These are phyloP conservation scores for Aspergillaceae sp. DNA, from an alignment of 2,329 filamentous ascomycete species.

Conservation along the genomic window DNA sequence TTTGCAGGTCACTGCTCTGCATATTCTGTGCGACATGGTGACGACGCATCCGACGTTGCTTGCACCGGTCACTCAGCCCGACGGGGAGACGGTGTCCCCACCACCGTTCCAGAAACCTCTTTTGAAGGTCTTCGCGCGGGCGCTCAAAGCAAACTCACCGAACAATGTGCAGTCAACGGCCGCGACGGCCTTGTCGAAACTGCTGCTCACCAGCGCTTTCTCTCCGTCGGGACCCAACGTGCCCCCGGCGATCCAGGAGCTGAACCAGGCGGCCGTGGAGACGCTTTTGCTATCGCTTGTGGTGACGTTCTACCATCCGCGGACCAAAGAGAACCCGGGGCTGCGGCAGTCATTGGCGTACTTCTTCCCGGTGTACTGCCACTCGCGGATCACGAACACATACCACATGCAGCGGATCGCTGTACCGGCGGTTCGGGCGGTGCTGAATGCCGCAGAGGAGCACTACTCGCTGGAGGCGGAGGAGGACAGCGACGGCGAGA, in stretches of 20 bases:
- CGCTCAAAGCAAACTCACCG: constrained; percentile 61
- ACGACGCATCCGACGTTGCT: constrained; percentile 80
- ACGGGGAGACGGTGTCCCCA: constrained; percentile 42
- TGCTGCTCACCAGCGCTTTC: constrained; percentile 72
- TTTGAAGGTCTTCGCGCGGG: constrained; percentile 76
- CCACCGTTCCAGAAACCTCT: constrained; percentile 52
- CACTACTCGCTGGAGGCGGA: constrained; percentile 65
- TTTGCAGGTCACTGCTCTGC: constrained; percentile 79
- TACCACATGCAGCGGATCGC: constrained; percentile 68
- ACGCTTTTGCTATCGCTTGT: constrained; percentile 74
- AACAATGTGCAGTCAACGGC: constrained; percentile 72
- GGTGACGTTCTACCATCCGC: constrained; percentile 81
- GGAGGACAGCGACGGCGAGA: constrained; percentile 64
- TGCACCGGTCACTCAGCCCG: constrained; percentile 41
- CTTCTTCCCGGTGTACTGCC: constrained; percentile 91
- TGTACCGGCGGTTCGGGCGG: constrained; percentile 63
- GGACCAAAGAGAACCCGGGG: constrained; percentile 68
- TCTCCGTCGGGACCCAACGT: constrained; percentile 45
- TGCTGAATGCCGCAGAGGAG: constrained; percentile 51
- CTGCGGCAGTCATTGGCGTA: constrained; percentile 84
- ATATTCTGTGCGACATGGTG: constrained; percentile 88
- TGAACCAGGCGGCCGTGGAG: constrained; percentile 54
- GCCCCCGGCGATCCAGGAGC: constrained; percentile 33
- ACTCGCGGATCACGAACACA: constrained; percentile 73
- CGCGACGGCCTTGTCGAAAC: constrained; percentile 72